Evolutionary conservation across 2,329 filamentous ascomycete genomes (phyloP).

Genomic region (Coniochaeta sp.): DNA sequence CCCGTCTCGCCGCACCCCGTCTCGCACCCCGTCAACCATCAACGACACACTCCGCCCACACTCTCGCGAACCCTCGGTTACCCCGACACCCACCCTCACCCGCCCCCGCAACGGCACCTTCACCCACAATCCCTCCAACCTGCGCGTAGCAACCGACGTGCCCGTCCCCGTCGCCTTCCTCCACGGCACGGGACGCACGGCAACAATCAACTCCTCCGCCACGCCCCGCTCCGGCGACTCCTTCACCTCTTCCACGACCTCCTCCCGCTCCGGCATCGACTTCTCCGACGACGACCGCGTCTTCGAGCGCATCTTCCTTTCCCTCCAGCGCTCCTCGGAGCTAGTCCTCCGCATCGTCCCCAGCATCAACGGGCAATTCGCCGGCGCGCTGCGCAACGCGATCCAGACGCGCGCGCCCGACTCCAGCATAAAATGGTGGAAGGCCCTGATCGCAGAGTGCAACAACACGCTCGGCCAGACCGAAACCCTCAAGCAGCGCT

Average conservation of each 20-base stretch:
- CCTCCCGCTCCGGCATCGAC: conserved; percentile 49
- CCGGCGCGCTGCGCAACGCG: conserved; percentile 55
- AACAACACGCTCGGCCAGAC: conserved; percentile 65
- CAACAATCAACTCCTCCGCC: conserved; percentile 37
- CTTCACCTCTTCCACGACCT: conserved; percentile 52
- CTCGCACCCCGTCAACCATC: conserved; percentile 16
- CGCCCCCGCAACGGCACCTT: conserved; percentile 30
- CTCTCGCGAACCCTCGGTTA: conserved; percentile 44
- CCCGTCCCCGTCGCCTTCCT: conserved; percentile 35
- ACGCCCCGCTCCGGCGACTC: conserved; percentile 81
- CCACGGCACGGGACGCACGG: conserved; percentile 43
- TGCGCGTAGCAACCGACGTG: conserved; percentile 52
- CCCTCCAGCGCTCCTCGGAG: conserved; percentile 66
- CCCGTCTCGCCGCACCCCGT: conserved; percentile 14
- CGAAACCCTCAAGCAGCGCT: conserved; percentile 62
- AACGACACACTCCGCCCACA: conserved; percentile 44
- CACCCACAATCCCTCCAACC: conserved; percentile 42
- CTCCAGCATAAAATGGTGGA: conserved; percentile 59
- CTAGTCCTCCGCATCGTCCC: conserved; percentile 67
- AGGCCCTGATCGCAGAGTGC: conserved; percentile 64
- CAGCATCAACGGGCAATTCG: conserved; percentile 59
- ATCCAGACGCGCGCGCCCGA: conserved; percentile 53
- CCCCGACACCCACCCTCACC: conserved; percentile 37
- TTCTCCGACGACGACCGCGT: conserved; percentile 69
- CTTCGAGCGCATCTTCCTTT: conserved; percentile 78